Percentiles rank a stretch among this genome's conserved stretches.
phyloP scores from a whole-genome alignment of 2,329 filamentous ascomycete genomes.

The Peltaster fructicola region DNA sequence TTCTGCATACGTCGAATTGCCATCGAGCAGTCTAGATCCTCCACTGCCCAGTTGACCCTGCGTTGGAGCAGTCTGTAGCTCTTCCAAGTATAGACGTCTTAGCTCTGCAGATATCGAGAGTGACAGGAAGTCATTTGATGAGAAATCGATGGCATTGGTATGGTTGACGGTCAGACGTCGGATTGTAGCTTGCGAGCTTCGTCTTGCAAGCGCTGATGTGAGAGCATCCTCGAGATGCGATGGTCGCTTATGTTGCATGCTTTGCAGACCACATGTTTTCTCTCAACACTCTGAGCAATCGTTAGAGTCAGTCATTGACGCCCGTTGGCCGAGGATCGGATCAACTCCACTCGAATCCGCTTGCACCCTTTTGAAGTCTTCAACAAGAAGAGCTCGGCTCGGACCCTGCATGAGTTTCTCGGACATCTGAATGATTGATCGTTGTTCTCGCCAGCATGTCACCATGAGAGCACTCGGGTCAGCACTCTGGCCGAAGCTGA shows the following conservation, averaged over 20 bases:
- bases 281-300: too few relatives aligned
- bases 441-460: constrained; percentile 1
- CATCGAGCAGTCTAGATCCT: constrained; percentile 47
- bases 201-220: constrained; percentile 18
- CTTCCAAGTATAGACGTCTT: constrained; percentile 30
- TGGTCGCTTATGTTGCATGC: constrained; percentile 3
- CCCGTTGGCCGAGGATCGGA: too few relatives aligned
- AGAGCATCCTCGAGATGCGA: constrained; percentile 11
- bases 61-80: constrained; percentile 22
- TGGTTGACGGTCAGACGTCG: constrained; percentile 30
- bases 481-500: constrained; percentile 49
- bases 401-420: too few relatives aligned
- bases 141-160: constrained; percentile 35
- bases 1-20: constrained; percentile 44
- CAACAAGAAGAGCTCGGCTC: too few relatives aligned
- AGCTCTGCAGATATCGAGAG: constrained; percentile 32
- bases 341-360: too few relatives aligned
- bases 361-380: too few relatives aligned
- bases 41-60: constrained; percentile 34
- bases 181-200: constrained; percentile 27
- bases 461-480: constrained; percentile 35
- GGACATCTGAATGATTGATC: too few relatives aligned
- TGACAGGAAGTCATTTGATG: constrained; percentile 49
- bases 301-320: too few relatives aligned
- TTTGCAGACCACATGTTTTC: too few relatives aligned